Conservation (phyloP, 2,329 filamentous ascomycete species). For the Gremmenia infestans region DNA sequence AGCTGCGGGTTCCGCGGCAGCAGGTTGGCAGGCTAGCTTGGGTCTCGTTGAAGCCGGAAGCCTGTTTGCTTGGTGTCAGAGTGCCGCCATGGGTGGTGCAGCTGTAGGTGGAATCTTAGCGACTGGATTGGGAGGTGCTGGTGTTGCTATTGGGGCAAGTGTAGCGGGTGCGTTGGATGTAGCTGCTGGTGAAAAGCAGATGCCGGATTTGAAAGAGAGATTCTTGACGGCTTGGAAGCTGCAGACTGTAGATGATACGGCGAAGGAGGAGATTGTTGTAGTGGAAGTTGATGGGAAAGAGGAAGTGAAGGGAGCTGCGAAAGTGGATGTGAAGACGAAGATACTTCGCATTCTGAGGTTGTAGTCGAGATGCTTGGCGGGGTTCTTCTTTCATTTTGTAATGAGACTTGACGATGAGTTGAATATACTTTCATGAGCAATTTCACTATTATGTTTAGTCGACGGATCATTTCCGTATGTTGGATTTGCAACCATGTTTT, state of each 20-base stretch:
- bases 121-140: slow-evolving; percentile 13
- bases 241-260: too few relatives aligned
- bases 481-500: too few relatives aligned
- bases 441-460: too few relatives aligned
- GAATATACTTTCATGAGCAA: too few relatives aligned
- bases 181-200: not conserved
- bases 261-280: slow-evolving; percentile 1
- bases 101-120: slow-evolving; percentile 21
- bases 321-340: not conserved
- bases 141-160: slow-evolving; percentile 10
- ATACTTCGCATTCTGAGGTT: not conserved
- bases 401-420: too few relatives aligned
- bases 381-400: too few relatives aligned
- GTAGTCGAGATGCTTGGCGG: not conserved
- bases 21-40: slow-evolving; percentile 25
- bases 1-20: slow-evolving; percentile 20
- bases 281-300: not conserved
- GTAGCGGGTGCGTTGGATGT: slow-evolving; percentile 11
- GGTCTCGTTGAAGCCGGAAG: slow-evolving; percentile 27
- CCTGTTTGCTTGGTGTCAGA: slow-evolving; percentile 30
- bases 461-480: too few relatives aligned
- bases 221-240: slow-evolving; percentile 15
- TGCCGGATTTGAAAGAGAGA: slow-evolving; percentile 10
- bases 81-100: slow-evolving; percentile 26
- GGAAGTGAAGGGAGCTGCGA: not conserved